phyloP scores from a whole-genome alignment of 768 basidiomycete species.

The Lanmaoa rubissima region DNA sequence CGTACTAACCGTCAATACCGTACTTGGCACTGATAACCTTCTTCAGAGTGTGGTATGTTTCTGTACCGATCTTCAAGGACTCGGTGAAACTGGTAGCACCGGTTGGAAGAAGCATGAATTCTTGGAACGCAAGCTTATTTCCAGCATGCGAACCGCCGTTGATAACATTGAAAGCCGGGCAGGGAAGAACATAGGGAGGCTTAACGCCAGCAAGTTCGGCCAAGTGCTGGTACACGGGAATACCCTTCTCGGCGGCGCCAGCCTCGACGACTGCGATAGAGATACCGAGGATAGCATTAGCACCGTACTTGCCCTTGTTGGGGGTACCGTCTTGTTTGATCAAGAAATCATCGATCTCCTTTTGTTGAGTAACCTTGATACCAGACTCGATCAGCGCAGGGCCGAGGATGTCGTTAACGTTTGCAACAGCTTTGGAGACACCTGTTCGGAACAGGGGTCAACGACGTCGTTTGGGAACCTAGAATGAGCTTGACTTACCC shows the following conservation, averaged over 20 bases:
- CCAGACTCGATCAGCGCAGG: slow-evolving; percentile 83
- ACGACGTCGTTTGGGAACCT: background rate
- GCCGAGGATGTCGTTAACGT: slow-evolving; percentile 90
- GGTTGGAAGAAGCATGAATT: slow-evolving; percentile 99
- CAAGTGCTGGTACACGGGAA: slow-evolving; percentile 95
- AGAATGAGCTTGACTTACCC: slow-evolving; percentile 48
- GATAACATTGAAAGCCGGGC: slow-evolving; percentile 98
- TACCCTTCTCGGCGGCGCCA: slow-evolving; percentile 89
- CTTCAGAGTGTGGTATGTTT: slow-evolving; percentile 97
- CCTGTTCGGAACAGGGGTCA: slow-evolving; percentile 45
- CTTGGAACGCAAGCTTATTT: slow-evolving; percentile 99
- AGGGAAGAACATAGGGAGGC: slow-evolving; percentile 88
- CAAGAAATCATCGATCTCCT: slow-evolving; percentile 95
- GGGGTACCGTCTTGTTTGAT: slow-evolving; percentile 96
- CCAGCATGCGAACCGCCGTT: slow-evolving; percentile 99
- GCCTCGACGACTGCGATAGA: slow-evolving; percentile 95
- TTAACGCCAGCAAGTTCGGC: slow-evolving; percentile 95
- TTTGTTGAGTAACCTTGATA: slow-evolving; percentile 84
- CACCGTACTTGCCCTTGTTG: slow-evolving; percentile 99
- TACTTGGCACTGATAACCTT: slow-evolving; percentile 99
- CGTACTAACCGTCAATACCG: slow-evolving; percentile 86
- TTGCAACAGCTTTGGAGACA: slow-evolving; percentile 89
- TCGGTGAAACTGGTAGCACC: slow-evolving; percentile 91
- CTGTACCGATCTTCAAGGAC: slow-evolving; percentile 98
- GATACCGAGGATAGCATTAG: slow-evolving; percentile 98